Evolutionary conservation across 441 rosid genomes (phyloP).

Genomic region (Theobroma grandiflorum): DNA sequence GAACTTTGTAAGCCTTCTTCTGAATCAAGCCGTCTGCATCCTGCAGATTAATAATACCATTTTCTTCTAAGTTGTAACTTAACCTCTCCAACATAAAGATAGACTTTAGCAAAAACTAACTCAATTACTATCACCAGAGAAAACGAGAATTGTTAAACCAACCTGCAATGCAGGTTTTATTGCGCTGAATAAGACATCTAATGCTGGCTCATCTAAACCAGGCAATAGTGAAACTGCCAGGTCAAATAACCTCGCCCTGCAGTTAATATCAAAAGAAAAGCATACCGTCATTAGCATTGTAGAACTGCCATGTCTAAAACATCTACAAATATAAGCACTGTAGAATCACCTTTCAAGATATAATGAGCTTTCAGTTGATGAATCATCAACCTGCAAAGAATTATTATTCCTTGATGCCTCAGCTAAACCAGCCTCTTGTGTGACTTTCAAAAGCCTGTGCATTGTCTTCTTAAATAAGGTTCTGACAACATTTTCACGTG

Average conservation of each 20-base stretch:
- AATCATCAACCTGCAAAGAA: conserved; percentile 63
- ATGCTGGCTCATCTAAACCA: conserved; percentile 65
- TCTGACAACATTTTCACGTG: conserved; percentile 63
- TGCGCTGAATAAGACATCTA: conserved; percentile 62
- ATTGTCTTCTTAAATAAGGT: conserved; percentile 64
- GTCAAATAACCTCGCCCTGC: conserved; percentile 85
- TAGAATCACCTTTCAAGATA: conserved; percentile 57
- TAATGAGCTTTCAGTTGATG: conserved; percentile 49
- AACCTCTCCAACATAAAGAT: background rate
- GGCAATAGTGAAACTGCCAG: conserved; percentile 84
- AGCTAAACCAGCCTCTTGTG: conserved; percentile 60
- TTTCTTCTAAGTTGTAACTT: conserved; percentile 10
- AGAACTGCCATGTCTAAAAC: conserved; percentile 14
- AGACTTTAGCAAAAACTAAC: conserved; percentile 8
- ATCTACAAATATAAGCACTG: background rate
- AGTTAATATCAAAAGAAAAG: conserved; percentile 32
- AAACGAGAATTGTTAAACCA: conserved; percentile 29
- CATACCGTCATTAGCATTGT: conserved; percentile 9
- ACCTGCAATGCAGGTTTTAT: conserved; percentile 86
- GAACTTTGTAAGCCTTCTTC: conserved; percentile 94
- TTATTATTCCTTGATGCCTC: conserved; percentile 44
- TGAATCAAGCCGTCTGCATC: conserved; percentile 76
- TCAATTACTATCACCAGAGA: conserved; percentile 3
- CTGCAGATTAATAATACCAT: conserved; percentile 52
- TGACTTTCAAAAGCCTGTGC: conserved; percentile 71